These are phyloP conservation scores for Aspergillus kassunensis DNA, from an alignment of 495 filamentous ascomycete genomes.

Conservation along the genomic window DNA sequence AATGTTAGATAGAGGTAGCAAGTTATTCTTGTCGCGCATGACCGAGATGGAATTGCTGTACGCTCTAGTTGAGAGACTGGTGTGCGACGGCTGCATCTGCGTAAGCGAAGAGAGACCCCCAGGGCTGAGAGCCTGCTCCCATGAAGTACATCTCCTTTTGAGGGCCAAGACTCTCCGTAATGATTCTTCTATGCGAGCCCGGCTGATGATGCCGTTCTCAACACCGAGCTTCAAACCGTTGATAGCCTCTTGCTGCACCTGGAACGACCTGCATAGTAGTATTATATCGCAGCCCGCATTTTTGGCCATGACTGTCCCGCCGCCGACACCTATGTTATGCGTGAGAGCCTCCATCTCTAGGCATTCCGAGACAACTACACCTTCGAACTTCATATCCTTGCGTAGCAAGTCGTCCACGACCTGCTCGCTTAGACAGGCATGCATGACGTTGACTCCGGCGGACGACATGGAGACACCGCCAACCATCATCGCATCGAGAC, in stretches of 20 bases:
- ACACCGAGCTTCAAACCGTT: conserved; percentile 77
- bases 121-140: conserved; percentile 79
- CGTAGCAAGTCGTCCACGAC: conserved; percentile 81
- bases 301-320: conserved; percentile 89
- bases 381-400: conserved; percentile 77
- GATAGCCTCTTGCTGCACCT: conserved; percentile 82
- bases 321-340: conserved; percentile 88
- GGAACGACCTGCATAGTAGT: conserved; percentile 77
- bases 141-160: conserved; percentile 74
- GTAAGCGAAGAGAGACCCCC: conserved; percentile 67
- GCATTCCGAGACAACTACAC: conserved; percentile 90
- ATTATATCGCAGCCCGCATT: conserved; percentile 88
- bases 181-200: conserved; percentile 69
- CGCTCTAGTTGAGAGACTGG: conserved; percentile 70
- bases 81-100: conserved; percentile 74
- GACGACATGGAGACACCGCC: conserved; percentile 85
- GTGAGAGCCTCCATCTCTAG: conserved; percentile 92
- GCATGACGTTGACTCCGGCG: conserved; percentile 83
- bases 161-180: conserved; percentile 67
- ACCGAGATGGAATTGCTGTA: conserved; percentile 86
- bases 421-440: conserved; percentile 86
- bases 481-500: conserved; percentile 89
- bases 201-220: conserved; percentile 78
- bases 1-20: conserved; percentile 72
- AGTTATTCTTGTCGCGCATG: conserved; percentile 72